These are phyloP conservation scores for Trichoderma sp. DNA, from an alignment of 2,329 filamentous ascomycete genomes.

Conservation along the genomic window DNA sequence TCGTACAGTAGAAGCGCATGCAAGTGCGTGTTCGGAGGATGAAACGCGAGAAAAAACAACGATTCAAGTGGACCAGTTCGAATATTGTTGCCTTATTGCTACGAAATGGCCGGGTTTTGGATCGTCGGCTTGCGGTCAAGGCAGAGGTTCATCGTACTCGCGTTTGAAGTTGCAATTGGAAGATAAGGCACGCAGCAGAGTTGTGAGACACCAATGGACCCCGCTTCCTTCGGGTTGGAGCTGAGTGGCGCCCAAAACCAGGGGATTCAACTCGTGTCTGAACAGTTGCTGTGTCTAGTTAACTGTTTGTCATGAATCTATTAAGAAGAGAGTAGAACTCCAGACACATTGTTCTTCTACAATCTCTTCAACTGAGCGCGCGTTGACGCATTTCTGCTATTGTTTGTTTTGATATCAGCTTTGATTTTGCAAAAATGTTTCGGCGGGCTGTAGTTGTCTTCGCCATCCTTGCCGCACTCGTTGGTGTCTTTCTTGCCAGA, in stretches of 20 bases:
- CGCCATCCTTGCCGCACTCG: constrained; percentile 4
- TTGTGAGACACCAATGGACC: background rate
- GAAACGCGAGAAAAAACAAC: background rate
- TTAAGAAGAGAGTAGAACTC: background rate
- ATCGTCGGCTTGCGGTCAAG: background rate
- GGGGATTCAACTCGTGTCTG: background rate
- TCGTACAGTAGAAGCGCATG: background rate
- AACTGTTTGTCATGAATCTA: background rate
- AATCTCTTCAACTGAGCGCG: background rate
- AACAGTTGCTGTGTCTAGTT: background rate
- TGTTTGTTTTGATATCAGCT: background rate
- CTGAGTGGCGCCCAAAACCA: background rate
- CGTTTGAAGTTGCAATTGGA: background rate
- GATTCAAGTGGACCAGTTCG: background rate
- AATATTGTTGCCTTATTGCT: background rate
- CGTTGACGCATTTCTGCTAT: background rate
- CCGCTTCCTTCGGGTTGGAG: background rate
- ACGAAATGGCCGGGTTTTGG: background rate
- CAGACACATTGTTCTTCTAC: background rate
- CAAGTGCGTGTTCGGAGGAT: background rate
- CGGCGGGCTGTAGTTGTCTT: background rate
- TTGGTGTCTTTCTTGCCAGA: background rate
- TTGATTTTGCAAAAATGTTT: background rate
- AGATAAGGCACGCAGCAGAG: background rate
- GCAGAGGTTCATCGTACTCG: background rate